Percentiles rank a stretch among this genome's conserved stretches.
phyloP scores from a whole-genome alignment of 1,284 basidiomycete species.

The Trichosporon ovoides region DNA sequence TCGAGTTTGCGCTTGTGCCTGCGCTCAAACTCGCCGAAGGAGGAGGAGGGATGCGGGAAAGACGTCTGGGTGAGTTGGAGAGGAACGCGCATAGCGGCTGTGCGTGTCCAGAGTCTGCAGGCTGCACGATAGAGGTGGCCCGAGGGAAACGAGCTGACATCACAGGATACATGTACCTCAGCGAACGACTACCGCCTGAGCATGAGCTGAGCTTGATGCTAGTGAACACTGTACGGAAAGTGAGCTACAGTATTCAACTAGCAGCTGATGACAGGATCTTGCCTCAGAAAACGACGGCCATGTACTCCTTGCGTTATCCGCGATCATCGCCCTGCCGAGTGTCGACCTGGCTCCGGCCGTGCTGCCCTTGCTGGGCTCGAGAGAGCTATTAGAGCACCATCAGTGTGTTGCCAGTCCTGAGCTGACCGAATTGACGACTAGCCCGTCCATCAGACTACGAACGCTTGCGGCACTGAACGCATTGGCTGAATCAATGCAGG shows the following conservation, averaged over 20 bases:
- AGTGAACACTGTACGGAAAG: conserved; percentile 48
- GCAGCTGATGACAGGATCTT: conserved; percentile 31
- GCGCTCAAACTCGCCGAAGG: conserved; percentile 44
- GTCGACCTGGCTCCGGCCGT: conserved; percentile 42
- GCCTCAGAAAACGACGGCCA: conserved; percentile 24
- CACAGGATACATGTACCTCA: conserved; percentile 42
- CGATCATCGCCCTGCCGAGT: conserved; percentile 35
- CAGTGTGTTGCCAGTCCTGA: conserved; percentile 19
- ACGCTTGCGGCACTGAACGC: conserved; percentile 27
- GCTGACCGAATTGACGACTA: conserved; percentile 10
- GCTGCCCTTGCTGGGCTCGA: conserved; percentile 27
- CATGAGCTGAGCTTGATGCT: conserved; percentile 43
- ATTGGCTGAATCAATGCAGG: conserved; percentile 14
- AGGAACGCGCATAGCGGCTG: background rate
- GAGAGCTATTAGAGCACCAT: conserved; percentile 28
- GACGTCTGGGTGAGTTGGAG: conserved; percentile 32
- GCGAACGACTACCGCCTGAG: conserved; percentile 28
- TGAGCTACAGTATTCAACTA: conserved; percentile 6
- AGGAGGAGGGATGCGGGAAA: conserved; percentile 27
- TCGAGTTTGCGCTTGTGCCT: conserved; percentile 37
- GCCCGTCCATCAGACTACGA: conserved; percentile 31
- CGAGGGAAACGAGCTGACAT: background rate
- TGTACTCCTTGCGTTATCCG: conserved; percentile 36
- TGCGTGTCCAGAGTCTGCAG: no score
- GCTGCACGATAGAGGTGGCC: no score